These are phyloP conservation scores for Aspergillus chevalieri DNA, from an alignment of 2,329 filamentous ascomycete species.

Conservation along the genomic window DNA sequence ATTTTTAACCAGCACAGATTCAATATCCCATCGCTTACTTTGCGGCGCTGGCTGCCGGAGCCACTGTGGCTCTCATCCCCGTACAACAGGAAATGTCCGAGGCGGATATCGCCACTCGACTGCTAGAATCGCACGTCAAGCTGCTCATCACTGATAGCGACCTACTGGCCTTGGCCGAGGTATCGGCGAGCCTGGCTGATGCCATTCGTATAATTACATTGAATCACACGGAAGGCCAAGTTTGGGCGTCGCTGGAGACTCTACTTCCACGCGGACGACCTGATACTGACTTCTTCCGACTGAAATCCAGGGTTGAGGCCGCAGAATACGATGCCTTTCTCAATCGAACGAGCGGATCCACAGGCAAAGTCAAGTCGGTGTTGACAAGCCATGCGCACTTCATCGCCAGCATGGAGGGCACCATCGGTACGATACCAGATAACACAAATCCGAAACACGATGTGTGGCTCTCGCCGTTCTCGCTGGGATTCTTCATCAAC, in stretches of 20 bases:
- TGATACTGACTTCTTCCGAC: no score
- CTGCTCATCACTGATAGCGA: slow-evolving; percentile 16
- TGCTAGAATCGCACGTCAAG: slow-evolving; percentile 15
- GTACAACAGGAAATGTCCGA: slow-evolving; percentile 15
- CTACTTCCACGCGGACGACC: slow-evolving; percentile 11
- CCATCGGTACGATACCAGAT: slow-evolving; percentile 13
- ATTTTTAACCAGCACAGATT: slow-evolving; percentile 6
- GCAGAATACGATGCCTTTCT: no score
- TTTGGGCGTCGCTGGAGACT: slow-evolving; percentile 6
- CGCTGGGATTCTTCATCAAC: slow-evolving; percentile 23
- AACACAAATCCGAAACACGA: slow-evolving; percentile 17
- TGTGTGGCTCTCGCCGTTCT: slow-evolving; percentile 18
- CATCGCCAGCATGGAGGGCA: slow-evolving; percentile 16
- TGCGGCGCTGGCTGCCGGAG: slow-evolving; percentile 18
- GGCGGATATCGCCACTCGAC: slow-evolving; percentile 14
- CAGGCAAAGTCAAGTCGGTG: slow-evolving; percentile 15
- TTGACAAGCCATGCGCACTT: slow-evolving; percentile 17
- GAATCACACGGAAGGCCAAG: not conserved
- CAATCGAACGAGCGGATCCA: slow-evolving; percentile 16
- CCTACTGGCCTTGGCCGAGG: slow-evolving; percentile 9
- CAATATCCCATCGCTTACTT: slow-evolving; percentile 20
- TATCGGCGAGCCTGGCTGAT: slow-evolving; percentile 7
- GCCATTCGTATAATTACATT: slow-evolving; percentile 4
- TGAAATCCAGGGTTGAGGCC: no score
- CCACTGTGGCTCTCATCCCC: slow-evolving; percentile 16